Percentiles rank a stretch among this genome's conserved stretches.
phyloP scores from a whole-genome alignment of 108 stramenopile species.

The Hondaea fermentalgiana region DNA sequence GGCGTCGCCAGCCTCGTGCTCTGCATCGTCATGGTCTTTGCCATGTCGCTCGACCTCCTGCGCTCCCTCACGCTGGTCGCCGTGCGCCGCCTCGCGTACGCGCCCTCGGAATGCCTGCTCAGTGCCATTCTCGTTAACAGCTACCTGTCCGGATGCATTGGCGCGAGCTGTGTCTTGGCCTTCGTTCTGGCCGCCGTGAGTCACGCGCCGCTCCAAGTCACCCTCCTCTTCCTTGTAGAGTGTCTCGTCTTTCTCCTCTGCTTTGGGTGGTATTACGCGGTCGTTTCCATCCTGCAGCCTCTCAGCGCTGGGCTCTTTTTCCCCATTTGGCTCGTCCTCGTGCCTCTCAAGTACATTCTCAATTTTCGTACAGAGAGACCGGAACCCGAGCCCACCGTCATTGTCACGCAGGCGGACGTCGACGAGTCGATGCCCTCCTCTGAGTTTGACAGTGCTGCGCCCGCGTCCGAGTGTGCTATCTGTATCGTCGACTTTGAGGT shows the following conservation, averaged over 20 bases:
- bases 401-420: not conserved
- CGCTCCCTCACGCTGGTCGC: not conserved
- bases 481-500: slow-evolving; percentile 16
- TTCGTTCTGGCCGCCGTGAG: not conserved
- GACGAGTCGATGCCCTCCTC: not conserved
- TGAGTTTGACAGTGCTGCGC: not conserved
- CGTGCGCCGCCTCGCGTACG: not conserved
- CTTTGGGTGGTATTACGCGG: not conserved
- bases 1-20: not conserved
- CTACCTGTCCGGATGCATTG: not conserved
- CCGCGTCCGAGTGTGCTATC: not conserved
- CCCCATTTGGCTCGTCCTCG: not conserved
- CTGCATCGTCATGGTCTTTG: not conserved
- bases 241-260: not conserved
- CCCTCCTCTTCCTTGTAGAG: not conserved
- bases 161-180: not conserved
- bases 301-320: not conserved
- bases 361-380: not conserved
- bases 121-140: not conserved
- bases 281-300: not conserved
- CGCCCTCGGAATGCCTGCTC: not conserved
- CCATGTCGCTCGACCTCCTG: not conserved
- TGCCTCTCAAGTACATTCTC: not conserved
- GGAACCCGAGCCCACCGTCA: not conserved
- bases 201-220: not conserved